A percentile compares a stretch with the other conserved stretches of the same genome.
Evolutionary conservation across 805 yeast species (phyloP).

Genomic region (Wickerhamiella azyma): DNA sequence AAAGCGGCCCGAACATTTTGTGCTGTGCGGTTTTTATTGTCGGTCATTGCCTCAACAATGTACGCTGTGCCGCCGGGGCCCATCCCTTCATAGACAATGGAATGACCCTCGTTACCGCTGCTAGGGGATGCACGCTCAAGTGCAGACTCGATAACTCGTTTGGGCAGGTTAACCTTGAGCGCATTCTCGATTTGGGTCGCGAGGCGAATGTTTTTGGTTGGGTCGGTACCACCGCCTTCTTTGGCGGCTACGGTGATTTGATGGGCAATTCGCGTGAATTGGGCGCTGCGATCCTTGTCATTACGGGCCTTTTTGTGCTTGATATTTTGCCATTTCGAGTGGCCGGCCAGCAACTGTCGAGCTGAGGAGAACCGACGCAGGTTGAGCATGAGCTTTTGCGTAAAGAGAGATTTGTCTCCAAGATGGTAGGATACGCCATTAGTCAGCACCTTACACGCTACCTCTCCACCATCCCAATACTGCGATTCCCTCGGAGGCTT

Average conservation of each 20-base stretch:
- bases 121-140: conserved; percentile 39
- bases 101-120: conserved; percentile 51
- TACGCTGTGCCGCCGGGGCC: conserved; percentile 89
- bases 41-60: conserved; percentile 76
- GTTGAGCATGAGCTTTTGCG: no score
- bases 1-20: conserved; percentile 63
- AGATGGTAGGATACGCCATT: no score
- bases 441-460: no score
- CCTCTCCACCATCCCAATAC: background rate
- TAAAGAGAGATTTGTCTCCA: no score
- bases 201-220: conserved; percentile 42
- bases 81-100: conserved; percentile 69
- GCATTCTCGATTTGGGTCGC: conserved; percentile 70
- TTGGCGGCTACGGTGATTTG: conserved; percentile 65
- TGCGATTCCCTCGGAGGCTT: background rate
- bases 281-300: conserved; percentile 62
- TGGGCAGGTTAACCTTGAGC: conserved; percentile 57
- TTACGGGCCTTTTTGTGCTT: conserved; percentile 89
- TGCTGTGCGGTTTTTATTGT: conserved; percentile 72
- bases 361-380: background rate
- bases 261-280: conserved; percentile 57
- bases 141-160: conserved; percentile 77
- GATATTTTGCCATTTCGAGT: conserved; percentile 90
- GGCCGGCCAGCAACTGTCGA: conserved; percentile 44
- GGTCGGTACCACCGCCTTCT: conserved; percentile 53